Percentiles rank a stretch among this genome's conserved stretches.
Conservation (phyloP, 2,329 filamentous ascomycete genomes). For the Fusarium sp. region DNA sequence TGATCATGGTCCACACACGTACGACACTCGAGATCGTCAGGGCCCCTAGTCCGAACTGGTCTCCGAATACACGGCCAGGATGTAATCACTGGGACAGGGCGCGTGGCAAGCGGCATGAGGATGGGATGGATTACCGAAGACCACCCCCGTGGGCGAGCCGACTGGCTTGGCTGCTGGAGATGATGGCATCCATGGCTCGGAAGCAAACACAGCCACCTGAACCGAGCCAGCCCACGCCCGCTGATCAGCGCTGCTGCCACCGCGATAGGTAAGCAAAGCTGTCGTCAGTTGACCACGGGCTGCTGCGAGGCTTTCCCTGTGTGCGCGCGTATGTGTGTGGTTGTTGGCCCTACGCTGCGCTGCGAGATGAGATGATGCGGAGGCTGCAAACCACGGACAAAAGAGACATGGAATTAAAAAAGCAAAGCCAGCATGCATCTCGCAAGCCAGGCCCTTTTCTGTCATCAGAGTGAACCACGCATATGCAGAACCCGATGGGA, state of each 20-base stretch:
- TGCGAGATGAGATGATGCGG: slow-evolving; percentile 24
- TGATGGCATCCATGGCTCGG: not conserved
- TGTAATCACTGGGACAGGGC: not conserved
- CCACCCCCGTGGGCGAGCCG: slow-evolving; percentile 1
- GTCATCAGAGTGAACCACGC: not conserved
- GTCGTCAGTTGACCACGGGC: slow-evolving; percentile 24
- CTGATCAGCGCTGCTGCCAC: slow-evolving; percentile 39
- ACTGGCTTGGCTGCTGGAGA: slow-evolving; percentile 1
- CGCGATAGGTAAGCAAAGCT: not conserved
- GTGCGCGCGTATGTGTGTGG: not conserved
- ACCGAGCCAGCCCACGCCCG: not conserved
- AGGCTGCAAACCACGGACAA: slow-evolving; percentile 13
- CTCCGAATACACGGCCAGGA: not conserved
- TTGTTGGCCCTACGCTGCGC: slow-evolving; percentile 11
- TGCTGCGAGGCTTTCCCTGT: slow-evolving; percentile 21
- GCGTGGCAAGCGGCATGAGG: not conserved
- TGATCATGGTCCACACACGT: not conserved
- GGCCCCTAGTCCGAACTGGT: not conserved
- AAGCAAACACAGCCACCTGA: not conserved
- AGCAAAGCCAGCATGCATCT: not conserved
- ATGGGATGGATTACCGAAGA: not conserved
- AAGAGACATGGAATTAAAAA: not conserved
- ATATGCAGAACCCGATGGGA: not conserved
- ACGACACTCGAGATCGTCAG: not conserved
- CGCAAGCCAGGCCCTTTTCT: not conserved